Conservation (phyloP, 192 early-diverging fungal species). For the Jimgerdemannia flammicorona region DNA sequence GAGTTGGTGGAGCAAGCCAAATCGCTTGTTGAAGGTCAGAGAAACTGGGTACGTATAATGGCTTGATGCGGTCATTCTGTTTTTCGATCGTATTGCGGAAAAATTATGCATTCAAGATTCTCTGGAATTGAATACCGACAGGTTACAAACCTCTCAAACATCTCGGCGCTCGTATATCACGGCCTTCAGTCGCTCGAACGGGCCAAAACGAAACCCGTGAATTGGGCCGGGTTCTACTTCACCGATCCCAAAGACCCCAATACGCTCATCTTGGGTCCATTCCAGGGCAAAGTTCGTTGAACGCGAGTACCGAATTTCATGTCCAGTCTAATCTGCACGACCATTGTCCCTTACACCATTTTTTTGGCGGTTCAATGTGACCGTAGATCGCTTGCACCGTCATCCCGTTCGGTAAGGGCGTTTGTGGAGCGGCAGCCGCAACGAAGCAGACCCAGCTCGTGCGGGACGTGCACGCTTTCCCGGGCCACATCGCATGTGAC, state of each 20-base stretch:
- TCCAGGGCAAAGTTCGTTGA: conserved; percentile 69
- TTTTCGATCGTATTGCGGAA: not conserved
- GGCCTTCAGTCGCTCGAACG: conserved; percentile 63
- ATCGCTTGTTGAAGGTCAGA: conserved; percentile 64
- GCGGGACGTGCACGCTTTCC: conserved; percentile 75
- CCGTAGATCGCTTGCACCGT: conserved; percentile 74
- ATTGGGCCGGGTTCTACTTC: conserved; percentile 86
- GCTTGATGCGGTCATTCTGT: not conserved
- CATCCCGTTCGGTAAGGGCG: conserved; percentile 79
- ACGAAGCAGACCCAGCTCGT: conserved; percentile 57
- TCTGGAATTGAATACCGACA: conserved; percentile 4
- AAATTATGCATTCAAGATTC: not conserved
- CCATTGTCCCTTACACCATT: no score
- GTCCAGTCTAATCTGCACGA: no score
- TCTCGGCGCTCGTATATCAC: conserved; percentile 76
- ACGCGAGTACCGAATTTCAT: not conserved
- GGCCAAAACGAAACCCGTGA: conserved; percentile 57
- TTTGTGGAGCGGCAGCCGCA: conserved; percentile 84
- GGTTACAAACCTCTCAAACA: conserved; percentile 80
- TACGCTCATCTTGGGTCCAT: conserved; percentile 78
- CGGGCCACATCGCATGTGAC: conserved; percentile 93
- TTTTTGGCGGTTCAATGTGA: no score
- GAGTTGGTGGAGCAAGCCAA: conserved; percentile 54
- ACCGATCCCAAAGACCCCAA: conserved; percentile 36
- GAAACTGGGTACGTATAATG: conserved; percentile 43